Conservation (phyloP, 805 yeast genomes). For the Lipomyces kockii region DNA sequence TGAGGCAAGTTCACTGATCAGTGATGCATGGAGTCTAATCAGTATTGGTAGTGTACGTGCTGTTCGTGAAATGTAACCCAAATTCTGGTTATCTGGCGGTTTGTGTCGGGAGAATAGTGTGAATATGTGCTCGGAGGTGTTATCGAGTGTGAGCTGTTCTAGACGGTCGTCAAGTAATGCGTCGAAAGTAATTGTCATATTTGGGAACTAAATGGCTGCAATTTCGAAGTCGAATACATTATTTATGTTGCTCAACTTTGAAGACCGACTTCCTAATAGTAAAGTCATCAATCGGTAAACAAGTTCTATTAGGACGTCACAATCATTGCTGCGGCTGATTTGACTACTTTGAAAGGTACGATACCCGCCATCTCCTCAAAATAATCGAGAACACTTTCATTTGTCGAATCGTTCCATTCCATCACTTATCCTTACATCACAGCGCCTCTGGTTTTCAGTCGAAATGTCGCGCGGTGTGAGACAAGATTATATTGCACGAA, state of each 20-base stretch:
- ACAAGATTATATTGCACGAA: constrained; percentile 62
- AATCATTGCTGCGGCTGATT: too few species aligned
- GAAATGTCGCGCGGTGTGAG: constrained; percentile 38
- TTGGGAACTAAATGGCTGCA: not conserved
- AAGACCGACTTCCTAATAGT: not conserved
- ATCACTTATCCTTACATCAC: not conserved
- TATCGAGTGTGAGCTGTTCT: constrained; percentile 5
- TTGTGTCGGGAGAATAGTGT: constrained; percentile 11
- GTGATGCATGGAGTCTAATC: not conserved
- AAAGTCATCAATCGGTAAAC: too few species aligned
- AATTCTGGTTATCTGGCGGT: constrained; percentile 18
- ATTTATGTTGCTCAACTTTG: not conserved
- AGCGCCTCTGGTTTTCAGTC: not conserved
- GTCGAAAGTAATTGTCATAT: not conserved
- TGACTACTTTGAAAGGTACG: too few species aligned
- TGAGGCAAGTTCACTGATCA: not conserved
- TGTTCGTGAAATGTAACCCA: constrained; percentile 29
- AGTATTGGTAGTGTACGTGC: constrained; percentile 8
- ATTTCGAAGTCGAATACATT: not conserved
- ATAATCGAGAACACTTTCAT: too few species aligned
- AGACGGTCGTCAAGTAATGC: not conserved
- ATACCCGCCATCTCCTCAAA: too few species aligned
- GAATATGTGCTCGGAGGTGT: constrained; percentile 25
- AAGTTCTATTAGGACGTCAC: too few species aligned
- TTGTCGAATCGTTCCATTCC: too few species aligned